phyloP scores from a whole-genome alignment of 1,284 basidiomycete species.

The Malassezia furfur region DNA sequence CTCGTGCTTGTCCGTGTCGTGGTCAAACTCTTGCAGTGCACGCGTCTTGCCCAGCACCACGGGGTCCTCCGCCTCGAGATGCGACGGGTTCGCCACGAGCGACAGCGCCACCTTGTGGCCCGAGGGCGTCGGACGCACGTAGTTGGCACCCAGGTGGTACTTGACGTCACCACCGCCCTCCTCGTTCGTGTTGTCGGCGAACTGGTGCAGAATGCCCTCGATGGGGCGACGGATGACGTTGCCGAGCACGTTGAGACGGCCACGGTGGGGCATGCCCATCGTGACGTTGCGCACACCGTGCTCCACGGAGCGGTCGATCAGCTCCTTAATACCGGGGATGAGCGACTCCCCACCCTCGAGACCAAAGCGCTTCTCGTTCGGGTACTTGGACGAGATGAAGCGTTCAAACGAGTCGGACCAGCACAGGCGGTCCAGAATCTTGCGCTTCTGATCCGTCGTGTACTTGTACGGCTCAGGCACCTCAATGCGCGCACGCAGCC shows the following conservation, averaged over 20 bases:
- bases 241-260: constrained; percentile 89
- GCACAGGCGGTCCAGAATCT: constrained; percentile 96
- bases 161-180: constrained; percentile 90
- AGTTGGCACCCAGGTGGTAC: constrained; percentile 96
- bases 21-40: constrained; percentile 88
- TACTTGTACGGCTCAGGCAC: constrained; percentile 98
- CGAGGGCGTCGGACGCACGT: constrained; percentile 90
- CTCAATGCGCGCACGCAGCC: constrained; percentile 94
- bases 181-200: constrained; percentile 55
- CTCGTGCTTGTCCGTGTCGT: constrained; percentile 58
- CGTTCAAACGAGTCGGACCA: constrained; percentile 99
- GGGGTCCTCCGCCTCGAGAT: constrained; percentile 92
- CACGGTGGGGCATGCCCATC: constrained; percentile 98
- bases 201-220: constrained; percentile 97
- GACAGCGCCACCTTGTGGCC: constrained; percentile 97
- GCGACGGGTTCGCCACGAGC: constrained; percentile 95
- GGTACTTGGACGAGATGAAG: constrained; percentile 95
- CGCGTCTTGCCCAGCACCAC: constrained; percentile 96
- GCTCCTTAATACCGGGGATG: constrained; percentile 97
- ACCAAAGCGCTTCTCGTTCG: constrained; percentile 99
- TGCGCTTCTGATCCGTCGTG: constrained; percentile 92
- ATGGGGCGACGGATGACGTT: constrained; percentile 98
- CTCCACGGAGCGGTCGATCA: constrained; percentile 92
- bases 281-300: constrained; percentile 90
- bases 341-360: constrained; percentile 96